A percentile compares a stretch with the other conserved stretches of the same genome.
Conservation (phyloP, 2,329 filamentous ascomycete species). For the Aureobasidium zeae region DNA sequence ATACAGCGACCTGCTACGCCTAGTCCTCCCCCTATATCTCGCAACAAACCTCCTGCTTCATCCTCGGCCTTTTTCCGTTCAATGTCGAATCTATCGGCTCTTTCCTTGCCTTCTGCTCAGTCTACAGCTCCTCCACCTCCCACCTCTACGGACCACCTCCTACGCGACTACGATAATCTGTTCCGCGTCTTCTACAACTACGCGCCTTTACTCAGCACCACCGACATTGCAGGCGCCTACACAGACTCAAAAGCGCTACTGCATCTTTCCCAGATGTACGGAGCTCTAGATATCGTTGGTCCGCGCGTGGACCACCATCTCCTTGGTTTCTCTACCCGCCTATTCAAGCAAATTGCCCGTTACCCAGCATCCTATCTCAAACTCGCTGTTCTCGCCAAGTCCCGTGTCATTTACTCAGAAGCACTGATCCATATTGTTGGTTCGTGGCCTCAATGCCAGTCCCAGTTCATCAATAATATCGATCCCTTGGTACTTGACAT, state of each 20-base stretch:
- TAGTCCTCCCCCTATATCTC: slow-evolving; percentile 43
- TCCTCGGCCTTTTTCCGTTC: slow-evolving; percentile 73
- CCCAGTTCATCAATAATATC: slow-evolving; percentile 64
- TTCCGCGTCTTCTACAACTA: slow-evolving; percentile 97
- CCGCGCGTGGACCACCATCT: slow-evolving; percentile 89
- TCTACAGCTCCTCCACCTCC: slow-evolving; percentile 41
- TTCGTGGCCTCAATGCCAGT: slow-evolving; percentile 77
- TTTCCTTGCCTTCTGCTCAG: slow-evolving; percentile 41
- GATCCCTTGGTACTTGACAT: slow-evolving; percentile 73
- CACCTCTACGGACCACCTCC: slow-evolving; percentile 59
- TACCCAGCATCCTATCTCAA: slow-evolving; percentile 90
- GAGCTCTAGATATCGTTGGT: slow-evolving; percentile 77
- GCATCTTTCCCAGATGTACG: slow-evolving; percentile 86
- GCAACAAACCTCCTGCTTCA: slow-evolving; percentile 55
- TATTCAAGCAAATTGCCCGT: slow-evolving; percentile 96
- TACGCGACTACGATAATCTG: slow-evolving; percentile 90
- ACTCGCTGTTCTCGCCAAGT: slow-evolving; percentile 75
- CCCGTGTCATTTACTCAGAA: slow-evolving; percentile 65
- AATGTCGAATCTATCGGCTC: slow-evolving; percentile 65
- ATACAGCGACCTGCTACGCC: slow-evolving; percentile 47
- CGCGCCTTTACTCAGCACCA: slow-evolving; percentile 65
- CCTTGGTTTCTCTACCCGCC: slow-evolving; percentile 76
- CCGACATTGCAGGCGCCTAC: slow-evolving; percentile 88
- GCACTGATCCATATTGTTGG: slow-evolving; percentile 89
- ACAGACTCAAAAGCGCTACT: slow-evolving; percentile 88